Base-by-base conservation (phyloP, 768 basidiomycete genomes). In the Trametes cubensis region DNA sequence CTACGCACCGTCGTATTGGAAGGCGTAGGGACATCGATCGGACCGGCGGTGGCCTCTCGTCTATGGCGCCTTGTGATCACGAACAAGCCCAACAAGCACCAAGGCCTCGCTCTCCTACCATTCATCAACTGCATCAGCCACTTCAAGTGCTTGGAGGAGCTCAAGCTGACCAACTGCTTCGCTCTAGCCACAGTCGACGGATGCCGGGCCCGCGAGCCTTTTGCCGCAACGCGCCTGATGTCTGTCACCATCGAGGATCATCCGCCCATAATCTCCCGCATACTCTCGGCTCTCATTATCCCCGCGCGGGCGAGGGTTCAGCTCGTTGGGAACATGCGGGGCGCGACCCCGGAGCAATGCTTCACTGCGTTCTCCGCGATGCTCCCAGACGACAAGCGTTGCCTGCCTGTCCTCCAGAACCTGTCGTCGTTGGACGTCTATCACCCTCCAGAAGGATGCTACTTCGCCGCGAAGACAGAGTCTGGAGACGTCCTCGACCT, bases 121-220 rank as follows among this genome's bases (percentile, higher is more conserved):
- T 59, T 59, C 23, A 26, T 59, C 11, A 50, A 59, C 20, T 59
- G 49, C 15, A 23, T 59, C 25, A 18, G 58, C 40, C 15, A n/a
- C 41, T 44, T 59, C 41, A 41, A 59, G 11, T 44, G 49, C 20
- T n/a, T 59, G 41, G 58, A 59, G 23, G 49, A 59, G 20, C 41
- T 59, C 6, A n/a, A 44, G 14, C 38, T 59, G 8, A 6, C 15
- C 6, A 51, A 59, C 28, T 59, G 58, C 26, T 59, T 59, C 39
- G 34, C 46, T 18, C 45, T 17, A 6, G 17, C 25, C 13, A 18
- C 49, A 6, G 28, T 8, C 6, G 41, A 51, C 4, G 49, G 23
- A 3, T 25, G 48, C 17, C 23, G 23, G 8, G 2, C 47, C 34
- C 40, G 41, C 7, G 2, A 18, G 6, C 13, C 40, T 1, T 38